phyloP scores from a whole-genome alignment of 129 eudicot species.

The Tagetes patula region DNA sequence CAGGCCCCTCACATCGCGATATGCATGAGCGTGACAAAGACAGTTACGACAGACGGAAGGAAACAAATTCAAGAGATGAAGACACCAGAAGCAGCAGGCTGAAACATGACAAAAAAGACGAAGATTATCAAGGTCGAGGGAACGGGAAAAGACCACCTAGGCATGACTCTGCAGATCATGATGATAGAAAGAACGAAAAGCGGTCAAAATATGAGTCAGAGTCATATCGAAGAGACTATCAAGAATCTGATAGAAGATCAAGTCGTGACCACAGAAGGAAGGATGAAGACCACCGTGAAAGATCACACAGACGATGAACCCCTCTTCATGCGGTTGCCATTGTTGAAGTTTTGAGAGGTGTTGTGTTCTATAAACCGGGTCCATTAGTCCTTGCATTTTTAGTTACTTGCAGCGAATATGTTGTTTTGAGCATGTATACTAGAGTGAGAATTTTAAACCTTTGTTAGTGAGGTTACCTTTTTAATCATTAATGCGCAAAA shows the following conservation, averaged over 20 bases:
- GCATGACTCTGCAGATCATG: slow-evolving; percentile 40
- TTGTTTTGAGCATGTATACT: background rate
- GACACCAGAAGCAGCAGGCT: slow-evolving; percentile 34
- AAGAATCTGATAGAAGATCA: slow-evolving; percentile 36
- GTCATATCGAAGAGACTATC: slow-evolving; percentile 38
- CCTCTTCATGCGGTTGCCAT: background rate
- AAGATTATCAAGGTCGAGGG: slow-evolving; percentile 27
- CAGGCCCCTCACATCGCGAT: slow-evolving; percentile 21
- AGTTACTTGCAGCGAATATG: background rate
- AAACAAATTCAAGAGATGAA: slow-evolving; percentile 34
- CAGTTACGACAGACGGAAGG: slow-evolving; percentile 25
- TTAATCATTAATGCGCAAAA: background rate
- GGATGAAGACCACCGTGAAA: slow-evolving; percentile 44
- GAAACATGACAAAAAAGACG: slow-evolving; percentile 23
- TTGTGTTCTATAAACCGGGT: slow-evolving; percentile 3
- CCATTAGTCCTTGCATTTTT: background rate
- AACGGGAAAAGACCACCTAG: slow-evolving; percentile 39
- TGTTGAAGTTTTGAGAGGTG: background rate
- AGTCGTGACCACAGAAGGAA: slow-evolving; percentile 36
- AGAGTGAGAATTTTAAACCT: background rate
- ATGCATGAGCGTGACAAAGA: slow-evolving; percentile 32
- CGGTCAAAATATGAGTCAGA: slow-evolving; percentile 49
- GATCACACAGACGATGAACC: slow-evolving; percentile 34
- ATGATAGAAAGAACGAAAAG: slow-evolving; percentile 42
- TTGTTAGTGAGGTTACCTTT: background rate